Evolutionary conservation across 1,139 yeast species (phyloP), one percentile per base, ranked within the genome.

Genomic region (Ogataea hybrid): DNA sequence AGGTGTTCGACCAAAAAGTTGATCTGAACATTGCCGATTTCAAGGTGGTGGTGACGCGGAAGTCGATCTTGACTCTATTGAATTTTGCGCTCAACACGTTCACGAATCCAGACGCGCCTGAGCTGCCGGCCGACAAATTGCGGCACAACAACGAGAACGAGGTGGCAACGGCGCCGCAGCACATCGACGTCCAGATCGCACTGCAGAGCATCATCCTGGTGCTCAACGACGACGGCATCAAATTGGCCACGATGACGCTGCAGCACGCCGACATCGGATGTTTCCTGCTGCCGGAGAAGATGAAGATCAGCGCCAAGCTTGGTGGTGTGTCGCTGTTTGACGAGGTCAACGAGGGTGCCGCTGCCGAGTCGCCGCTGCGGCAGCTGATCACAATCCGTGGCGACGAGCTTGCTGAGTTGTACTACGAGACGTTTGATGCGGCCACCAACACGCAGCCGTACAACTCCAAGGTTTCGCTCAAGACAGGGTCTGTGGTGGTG

Each of bases 11-110:
- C n/a, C n/a, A n/a, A n/a, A n/a, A n/a, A n/a, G n/a, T n/a, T n/a
- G n/a, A n/a, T n/a, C n/a, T n/a, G n/a, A n/a, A n/a, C n/a, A n/a
- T 94, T 61, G 90, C 96, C 0, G 88, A 95, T 8, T 75, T 94
- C 44, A 81, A 81, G 49, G 73, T 87, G 39, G 84, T 86, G 2
- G 67, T 90, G 9, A 79, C 95, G 0, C 79, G 97, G 39, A 84
- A 79, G 54, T 84, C 96, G 1, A 67, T 86, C 20, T 70, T 92
- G 51, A 84, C 95, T 3, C 67, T 92, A 12, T 66, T 92, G 50
- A 94, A 89, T 61, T 94, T 84, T 59, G 70, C 84, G 3, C 70
- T 90, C 57, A 86, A 90, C 36, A 92, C 97, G 0, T 92, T 92
- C 59, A 84, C 96, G 0, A 85, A 82, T 61, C 90, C 89, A 0